Evolutionary conservation across 2,329 filamentous ascomycete species (phyloP), one percentile per base, ranked within the genome.

Genomic region (Arthrobotrys conoides): DNA sequence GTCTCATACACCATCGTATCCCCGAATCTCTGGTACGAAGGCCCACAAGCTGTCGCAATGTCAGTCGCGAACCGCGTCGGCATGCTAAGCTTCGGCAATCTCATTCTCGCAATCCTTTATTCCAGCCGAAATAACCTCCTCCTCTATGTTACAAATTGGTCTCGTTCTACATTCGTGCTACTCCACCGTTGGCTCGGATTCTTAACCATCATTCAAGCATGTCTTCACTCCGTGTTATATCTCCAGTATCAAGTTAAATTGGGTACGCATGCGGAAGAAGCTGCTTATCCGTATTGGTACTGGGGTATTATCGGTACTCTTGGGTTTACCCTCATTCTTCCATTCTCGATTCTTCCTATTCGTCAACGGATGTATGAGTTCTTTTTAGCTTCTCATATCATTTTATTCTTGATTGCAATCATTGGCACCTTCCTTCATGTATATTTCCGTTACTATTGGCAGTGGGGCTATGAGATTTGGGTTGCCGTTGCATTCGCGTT

Each of bases 401-500:
- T 83, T 0, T 76, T 85, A 0, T 78, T 82, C 0, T 64, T 83
- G 1, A 24, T 85, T 9, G 82, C 83, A 16, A 65, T 85, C 30
- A 78, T 84, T 53, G 82, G 82, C 0, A 84, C 81, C 48, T 85
- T 83, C 80, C 83, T 84, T 27, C 84, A 85, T 66, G 83, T 85
- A 41, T 83, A 82, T 79, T 84, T 86, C 20, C 68, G 81, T 2
- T 84, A 82, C 67, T 71, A 68, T 4, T 83, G 83, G 79, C 82
- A 82, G 33, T 85, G 84, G 83, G 84, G 84, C 0, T 84, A 85
- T 44, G 84, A 85, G 79, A 84, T 84, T 44, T 85, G 84, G 82
- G 80, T 82, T 20, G 84, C 83, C 59, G 68, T 84, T 16, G 83
- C 80, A 0, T 82, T 77, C 18, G 83, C 71, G 2, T 80, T 83